Evolutionary conservation across 179 eudicot genomes (phyloP), one percentile per base, ranked within the genome.

Genomic region (Amaranthus tricolor): DNA sequence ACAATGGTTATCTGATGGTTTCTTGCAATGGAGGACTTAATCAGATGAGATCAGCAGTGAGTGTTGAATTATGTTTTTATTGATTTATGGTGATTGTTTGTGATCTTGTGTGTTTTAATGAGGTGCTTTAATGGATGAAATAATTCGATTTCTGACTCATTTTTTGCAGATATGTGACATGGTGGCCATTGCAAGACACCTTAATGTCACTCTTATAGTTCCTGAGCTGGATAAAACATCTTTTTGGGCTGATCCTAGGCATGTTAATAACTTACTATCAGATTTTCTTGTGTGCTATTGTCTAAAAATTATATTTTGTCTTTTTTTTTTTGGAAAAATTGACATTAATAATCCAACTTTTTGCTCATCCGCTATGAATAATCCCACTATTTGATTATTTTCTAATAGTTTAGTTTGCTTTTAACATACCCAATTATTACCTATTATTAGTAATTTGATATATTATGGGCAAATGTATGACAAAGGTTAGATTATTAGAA

Each of bases 231-330:
- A 86, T 70, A 84, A 84, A 68, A 82, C 87, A 17, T 84, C 89
- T n/a, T 86, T 86, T 77, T 84, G 87, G 89, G 87, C 87, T 71
- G 89, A 86, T 82, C 89, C 87, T 62, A 86, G 89, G 88, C 85
- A 83, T 85, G 86, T 78, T 76, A 31, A 0, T 31, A 2, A 31
- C 40, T 31, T 31, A 65, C 58, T 75, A 65, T 79, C 73, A 74
- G 65, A 63, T 72, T 82, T 47, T 79, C 75, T 84, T 82, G 77
- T 55, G 66, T 77, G 75, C 78, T 79, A 61, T 73, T 71, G 66
- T 68, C 72, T 74, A 24, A 9, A 58, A 62, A 63, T 56, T 79
- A 62, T 20, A 49, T 14, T 5, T 45, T 10, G 31, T 74, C 15
- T 64, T 55, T 58, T 65, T 40, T 12, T 65, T 53, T 51, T 40